Conservation (phyloP, 2,329 filamentous ascomycete species). For the Stagonosporopsis cucurbitacearum region DNA sequence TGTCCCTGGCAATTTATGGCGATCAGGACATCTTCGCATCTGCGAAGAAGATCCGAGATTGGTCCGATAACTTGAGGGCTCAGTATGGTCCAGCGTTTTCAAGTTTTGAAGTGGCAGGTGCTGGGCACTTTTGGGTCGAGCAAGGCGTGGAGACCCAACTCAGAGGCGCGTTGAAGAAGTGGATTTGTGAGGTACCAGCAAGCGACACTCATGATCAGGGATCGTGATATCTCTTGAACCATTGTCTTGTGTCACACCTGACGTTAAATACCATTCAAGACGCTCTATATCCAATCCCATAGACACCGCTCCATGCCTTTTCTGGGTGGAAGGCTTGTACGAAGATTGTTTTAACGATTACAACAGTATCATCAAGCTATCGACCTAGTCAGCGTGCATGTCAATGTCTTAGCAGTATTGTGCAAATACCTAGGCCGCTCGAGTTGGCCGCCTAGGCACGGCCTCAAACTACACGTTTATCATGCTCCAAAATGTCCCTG, state of each 20-base stretch:
- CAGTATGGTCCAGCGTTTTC: conserved; percentile 43
- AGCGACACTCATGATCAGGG: background rate
- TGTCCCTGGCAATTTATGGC: conserved; percentile 75
- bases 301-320: background rate
- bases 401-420: background rate
- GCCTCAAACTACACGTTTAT: background rate
- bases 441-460: background rate
- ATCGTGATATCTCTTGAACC: background rate
- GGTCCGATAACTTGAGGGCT: conserved; percentile 64
- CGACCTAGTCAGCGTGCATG: background rate
- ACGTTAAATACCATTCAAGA: too few relatives aligned
- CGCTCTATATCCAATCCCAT: background rate
- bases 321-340: background rate
- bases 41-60: conserved; percentile 67
- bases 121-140: conserved; percentile 61
- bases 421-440: background rate
- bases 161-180: conserved; percentile 49
- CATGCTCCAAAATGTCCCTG: background rate
- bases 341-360: background rate
- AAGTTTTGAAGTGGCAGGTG: conserved; percentile 55
- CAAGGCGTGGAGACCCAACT: conserved; percentile 49
- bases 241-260: background rate
- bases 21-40: conserved; percentile 76
- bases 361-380: background rate
- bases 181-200: conserved; percentile 43